Base-by-base conservation (phyloP, 2,329 filamentous ascomycete species). In the Pseudocercospora fuligena region DNA sequence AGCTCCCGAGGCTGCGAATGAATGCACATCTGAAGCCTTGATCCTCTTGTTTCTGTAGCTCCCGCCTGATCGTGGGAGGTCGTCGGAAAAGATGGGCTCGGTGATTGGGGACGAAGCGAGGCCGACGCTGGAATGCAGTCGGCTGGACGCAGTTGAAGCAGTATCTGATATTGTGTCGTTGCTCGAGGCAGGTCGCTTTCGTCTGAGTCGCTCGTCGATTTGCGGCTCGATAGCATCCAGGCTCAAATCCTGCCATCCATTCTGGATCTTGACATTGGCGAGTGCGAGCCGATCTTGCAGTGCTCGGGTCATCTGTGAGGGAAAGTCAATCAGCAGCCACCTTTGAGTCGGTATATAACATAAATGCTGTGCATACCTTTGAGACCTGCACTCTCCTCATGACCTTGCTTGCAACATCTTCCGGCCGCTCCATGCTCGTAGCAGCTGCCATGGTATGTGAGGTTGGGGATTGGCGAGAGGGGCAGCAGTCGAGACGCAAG, bases 191-290 rank as follows among this genome's bases (percentile, higher is more conserved):
- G 89, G 84, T 73, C 91, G 87, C 81, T 90, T 91, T 73, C 89
- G 87, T 81, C 90, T 88, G 77, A 94, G 85, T 80, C 94, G 88
- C 77, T 93, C 88, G 77, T 94, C 90, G 69, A 94, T 83, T 78
- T 90, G 91, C 60, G 93, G 92, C 81, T 97, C 93, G 81, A 97
- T 92, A 68, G 86, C 89, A 78, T 93, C 92, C 76, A 96, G 88
- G 69, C 91, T 92, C 78, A 97, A 87, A 80, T 95, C 92, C 81
- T 97, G 91, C 90, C 93, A 96, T 78, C 94, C 94, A 82, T 97
- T 91, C 81, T 96, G 93, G 73, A 95, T 93, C 83, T 98, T 98
- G 87, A 97, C 95, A 80, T 96, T 95, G 78, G 95, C 95, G 70
- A 98, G 88, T 66, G 95, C 94, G 67, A 99, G 89, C 70, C 94